These are phyloP conservation scores for Arthrobotrys entomopaga DNA, from an alignment of 2,329 filamentous ascomycete genomes.

Conservation along the genomic window DNA sequence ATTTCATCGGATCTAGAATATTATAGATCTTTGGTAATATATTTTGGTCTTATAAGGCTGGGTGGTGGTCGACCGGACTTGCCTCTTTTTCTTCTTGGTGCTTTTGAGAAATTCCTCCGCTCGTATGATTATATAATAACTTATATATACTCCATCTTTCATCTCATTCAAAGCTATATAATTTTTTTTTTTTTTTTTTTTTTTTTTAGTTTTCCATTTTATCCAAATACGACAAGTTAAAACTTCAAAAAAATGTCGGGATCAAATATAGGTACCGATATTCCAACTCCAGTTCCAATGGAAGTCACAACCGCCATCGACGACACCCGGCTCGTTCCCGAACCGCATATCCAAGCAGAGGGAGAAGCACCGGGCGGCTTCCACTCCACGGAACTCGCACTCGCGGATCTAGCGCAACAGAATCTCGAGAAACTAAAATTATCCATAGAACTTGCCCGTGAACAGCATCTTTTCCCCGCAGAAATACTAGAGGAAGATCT, in stretches of 20 bases:
- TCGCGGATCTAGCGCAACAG: conserved; percentile 14
- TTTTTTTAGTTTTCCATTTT: too few species aligned
- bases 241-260: conserved; percentile 4
- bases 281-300: neutral
- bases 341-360: conserved; percentile 3
- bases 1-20: neutral
- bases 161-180: too few species aligned
- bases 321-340: conserved; percentile 1
- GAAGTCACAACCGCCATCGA: conserved; percentile 24
- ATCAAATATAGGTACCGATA: neutral
- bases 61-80: conserved; percentile 40
- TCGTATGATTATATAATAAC: too few species aligned
- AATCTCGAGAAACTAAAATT: conserved; percentile 16
- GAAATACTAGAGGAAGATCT: neutral
- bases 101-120: neutral
- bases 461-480: neutral
- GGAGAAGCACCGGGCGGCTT: conserved; percentile 12
- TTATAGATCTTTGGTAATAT: too few species aligned
- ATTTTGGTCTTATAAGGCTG: conserved; percentile 7
- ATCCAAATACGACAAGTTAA: neutral
- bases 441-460: conserved; percentile 11
- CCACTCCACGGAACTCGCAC: conserved; percentile 5
- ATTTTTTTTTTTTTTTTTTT: too few species aligned
- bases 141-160: too few species aligned
- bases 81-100: neutral